Base-by-base conservation (phyloP, 345 rosid species). In the Crucihimalaya himalaica region DNA sequence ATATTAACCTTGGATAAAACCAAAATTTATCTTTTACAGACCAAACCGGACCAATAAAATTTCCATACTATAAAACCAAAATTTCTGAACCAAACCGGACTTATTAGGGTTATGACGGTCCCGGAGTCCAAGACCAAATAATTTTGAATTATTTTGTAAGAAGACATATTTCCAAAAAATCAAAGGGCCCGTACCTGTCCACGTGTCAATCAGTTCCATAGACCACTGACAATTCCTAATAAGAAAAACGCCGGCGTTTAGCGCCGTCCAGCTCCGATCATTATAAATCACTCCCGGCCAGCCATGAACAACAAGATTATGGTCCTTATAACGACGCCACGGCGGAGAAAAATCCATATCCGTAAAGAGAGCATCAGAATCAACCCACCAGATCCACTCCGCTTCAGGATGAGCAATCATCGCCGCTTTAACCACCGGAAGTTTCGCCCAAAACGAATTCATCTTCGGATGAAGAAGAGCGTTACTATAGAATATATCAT, bases 381-480 rank as follows among this genome's bases (percentile, higher is more conserved):
- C 99, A 13, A 91, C 95, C 98, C 98, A 94, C 98, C 98, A 94
- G 90, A 94, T 89, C 98, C 98, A 94, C 78, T 91, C 97, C 14
- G 93, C 93, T 70, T 94, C 98, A 40, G 99, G 99, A 79, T 95
- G 99, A 51, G 97, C 92, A 53, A 94, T 53, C 99, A 94, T 94
- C 71, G 92, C 87, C 46, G 99, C 90, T 53, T 81, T 80, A 21
- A 91, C 84, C 54, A 80, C 84, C 23, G 99, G 96, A 3, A 84
- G 80, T 72, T 94, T 91, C 32, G 97, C 99, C 99, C 99, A 94
- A 66, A 4, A 94, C 28, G 84, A 66, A 27, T 35, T 35, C 99
- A 94, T 94, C 56, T 86, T 86, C 56, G 88, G 97, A 28, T 94
- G 87, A 29, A 94, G 81, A 39, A 94, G 74, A n/a, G 82, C 85